phyloP scores from a whole-genome alignment of 2,329 filamentous ascomycete genomes.

The Colletotrichum brevisporum region DNA sequence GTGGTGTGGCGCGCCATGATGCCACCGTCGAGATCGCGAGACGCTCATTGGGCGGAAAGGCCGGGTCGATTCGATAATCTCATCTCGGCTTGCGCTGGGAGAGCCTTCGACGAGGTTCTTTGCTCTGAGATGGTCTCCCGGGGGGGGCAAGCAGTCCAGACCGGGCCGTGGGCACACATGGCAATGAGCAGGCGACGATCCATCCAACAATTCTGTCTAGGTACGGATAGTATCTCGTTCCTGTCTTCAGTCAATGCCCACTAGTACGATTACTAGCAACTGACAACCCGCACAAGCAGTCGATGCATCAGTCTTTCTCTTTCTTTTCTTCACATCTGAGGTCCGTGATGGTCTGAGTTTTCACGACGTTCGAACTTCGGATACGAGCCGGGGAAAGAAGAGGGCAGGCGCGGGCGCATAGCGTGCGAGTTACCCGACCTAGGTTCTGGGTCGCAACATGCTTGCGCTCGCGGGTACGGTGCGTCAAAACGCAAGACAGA shows the following conservation, averaged over 20 bases:
- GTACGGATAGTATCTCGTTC: too few relatives aligned
- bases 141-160: conserved; percentile 19
- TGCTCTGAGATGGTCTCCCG: conserved; percentile 7
- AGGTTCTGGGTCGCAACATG: neutral
- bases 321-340: too few relatives aligned
- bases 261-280: too few relatives aligned
- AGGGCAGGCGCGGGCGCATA: too few relatives aligned
- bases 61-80: conserved; percentile 19
- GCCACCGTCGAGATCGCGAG: conserved; percentile 11
- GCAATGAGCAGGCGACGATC: conserved; percentile 24
- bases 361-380: too few relatives aligned
- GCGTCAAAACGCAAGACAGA: conserved; percentile 22
- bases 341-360: too few relatives aligned
- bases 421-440: too few relatives aligned
- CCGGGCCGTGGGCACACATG: conserved; percentile 21
- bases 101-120: conserved; percentile 23
- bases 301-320: too few relatives aligned
- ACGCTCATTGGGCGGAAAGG: conserved; percentile 6
- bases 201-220: neutral
- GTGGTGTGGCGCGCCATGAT: conserved; percentile 30
- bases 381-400: too few relatives aligned
- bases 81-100: conserved; percentile 26
- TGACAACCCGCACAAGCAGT: too few relatives aligned
- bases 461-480: neutral
- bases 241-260: too few relatives aligned